Percentiles rank a stretch among this genome's conserved stretches.
These are phyloP conservation scores for Crithidia expoeki DNA, from an alignment of 208 protist genomes.

Conservation along the genomic window DNA sequence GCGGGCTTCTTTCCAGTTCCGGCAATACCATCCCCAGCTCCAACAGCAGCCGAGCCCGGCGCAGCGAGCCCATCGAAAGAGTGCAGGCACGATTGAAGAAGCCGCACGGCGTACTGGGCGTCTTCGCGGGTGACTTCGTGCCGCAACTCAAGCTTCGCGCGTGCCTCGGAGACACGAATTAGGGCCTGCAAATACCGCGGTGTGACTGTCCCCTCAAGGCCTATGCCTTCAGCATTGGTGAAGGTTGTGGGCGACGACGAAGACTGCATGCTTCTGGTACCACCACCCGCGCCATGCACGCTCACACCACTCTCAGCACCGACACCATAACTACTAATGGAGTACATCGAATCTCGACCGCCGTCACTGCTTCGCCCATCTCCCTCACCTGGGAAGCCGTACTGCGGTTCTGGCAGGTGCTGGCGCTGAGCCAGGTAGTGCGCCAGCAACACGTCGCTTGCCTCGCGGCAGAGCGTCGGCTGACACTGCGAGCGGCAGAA, in stretches of 20 bases:
- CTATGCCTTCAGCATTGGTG: no score
- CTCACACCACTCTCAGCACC: background rate
- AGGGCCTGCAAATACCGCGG: slow-evolving; percentile 96
- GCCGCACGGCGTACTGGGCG: slow-evolving; percentile 90
- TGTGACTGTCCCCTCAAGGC: slow-evolving; percentile 90
- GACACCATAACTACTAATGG: background rate
- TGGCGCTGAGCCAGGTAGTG: slow-evolving; percentile 74
- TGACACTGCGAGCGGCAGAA: slow-evolving; percentile 76
- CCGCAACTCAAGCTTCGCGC: slow-evolving; percentile 92
- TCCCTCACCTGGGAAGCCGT: slow-evolving; percentile 13
- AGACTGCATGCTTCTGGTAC: no score
- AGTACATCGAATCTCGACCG: slow-evolving; percentile 4
- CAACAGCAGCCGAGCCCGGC: slow-evolving; percentile 25
- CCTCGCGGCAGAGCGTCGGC: slow-evolving; percentile 59
- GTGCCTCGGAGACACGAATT: slow-evolving; percentile 92
- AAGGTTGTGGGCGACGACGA: no score
- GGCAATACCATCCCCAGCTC: no score
- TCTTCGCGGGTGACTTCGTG: slow-evolving; percentile 90
- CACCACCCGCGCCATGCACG: no score
- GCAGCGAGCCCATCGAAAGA: slow-evolving; percentile 40
- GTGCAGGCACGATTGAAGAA: slow-evolving; percentile 81
- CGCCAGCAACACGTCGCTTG: slow-evolving; percentile 55
- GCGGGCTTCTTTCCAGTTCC: slow-evolving; percentile 26
- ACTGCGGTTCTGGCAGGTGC: slow-evolving; percentile 27
- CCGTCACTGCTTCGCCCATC: slow-evolving; percentile 4